Base-by-base conservation (phyloP, 257 asterid species). In the Henckelia pumila region DNA sequence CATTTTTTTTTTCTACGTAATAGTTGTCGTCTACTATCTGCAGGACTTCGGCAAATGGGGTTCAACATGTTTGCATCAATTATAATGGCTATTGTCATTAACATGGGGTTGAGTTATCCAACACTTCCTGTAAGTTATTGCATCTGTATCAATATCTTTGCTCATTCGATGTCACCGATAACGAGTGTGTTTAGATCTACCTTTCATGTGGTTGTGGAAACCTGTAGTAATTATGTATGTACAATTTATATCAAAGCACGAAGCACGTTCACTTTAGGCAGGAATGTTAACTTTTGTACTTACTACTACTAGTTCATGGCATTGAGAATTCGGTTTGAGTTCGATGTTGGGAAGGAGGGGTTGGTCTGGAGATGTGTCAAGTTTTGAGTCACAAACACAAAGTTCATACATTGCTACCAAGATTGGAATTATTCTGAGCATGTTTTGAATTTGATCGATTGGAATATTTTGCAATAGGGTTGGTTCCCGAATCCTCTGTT, bases 401-500 rank as follows among this genome's bases (percentile, higher is more conserved):
- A 6, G 55, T 17, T 47, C 21, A 14, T 47, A n/a, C n/a, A 17
- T 17, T 16, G 55, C 17, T 47, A 47, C 14, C 14, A 35, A 35
- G 44, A 2, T 9, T 35, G 44, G 44, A 35, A 35, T 35, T 13
- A 14, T 13, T 9, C 50, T 6, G 6, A 40, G 8, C 20, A 47
- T 5, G 55, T 14, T 40, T 47, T 47, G 55, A 16, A 17, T 47
- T 47, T 47, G 4, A 14, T 16, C 7, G 16, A 8, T 47, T 17
- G 8, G 7, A 47, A 47, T 47, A 16, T 14, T 47, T 56, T 22
- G 9, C 11, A 24, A 24, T 69, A 90, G 95, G 85, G 92, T 0
- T 92, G 97, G 98, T 26, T 89, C 33, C 97, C 98, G 16, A 76
- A 83, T 52, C 96, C 88, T 3, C 62, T 88, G 24, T 78, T 92